Percentiles rank a stretch among this genome's conserved stretches.
These are phyloP conservation scores for Metschnikowia anglica DNA, from an alignment of 805 yeast species.

Conservation along the genomic window DNA sequence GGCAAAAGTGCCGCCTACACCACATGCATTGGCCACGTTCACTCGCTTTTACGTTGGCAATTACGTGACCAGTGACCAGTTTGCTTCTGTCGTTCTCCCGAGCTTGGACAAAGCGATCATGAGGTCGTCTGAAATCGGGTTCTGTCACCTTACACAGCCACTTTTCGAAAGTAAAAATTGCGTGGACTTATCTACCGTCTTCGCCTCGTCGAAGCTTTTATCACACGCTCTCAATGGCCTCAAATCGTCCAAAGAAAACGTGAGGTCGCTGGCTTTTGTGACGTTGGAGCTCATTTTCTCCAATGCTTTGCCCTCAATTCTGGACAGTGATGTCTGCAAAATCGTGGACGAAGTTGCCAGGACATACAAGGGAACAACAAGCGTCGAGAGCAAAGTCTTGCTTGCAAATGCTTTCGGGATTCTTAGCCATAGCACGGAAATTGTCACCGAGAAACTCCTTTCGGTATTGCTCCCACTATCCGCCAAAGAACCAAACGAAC, in stretches of 20 bases:
- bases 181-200: slow-evolving; percentile 43
- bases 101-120: slow-evolving; percentile 70
- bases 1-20: slow-evolving; percentile 43
- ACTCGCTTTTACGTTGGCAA: slow-evolving; percentile 44
- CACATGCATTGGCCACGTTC: slow-evolving; percentile 35
- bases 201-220: slow-evolving; percentile 45
- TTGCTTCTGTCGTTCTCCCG: slow-evolving; percentile 49
- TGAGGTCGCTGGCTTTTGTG: slow-evolving; percentile 50
- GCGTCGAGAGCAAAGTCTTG: slow-evolving; percentile 63
- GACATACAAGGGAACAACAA: slow-evolving; percentile 53
- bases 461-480: slow-evolving; percentile 50
- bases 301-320: slow-evolving; percentile 17
- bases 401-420: slow-evolving; percentile 48
- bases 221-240: slow-evolving; percentile 53
- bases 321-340: slow-evolving; percentile 25
- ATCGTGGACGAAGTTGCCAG: slow-evolving; percentile 56
- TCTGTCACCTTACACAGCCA: slow-evolving; percentile 53
- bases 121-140: slow-evolving; percentile 73
- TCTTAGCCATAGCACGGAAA: slow-evolving; percentile 20
- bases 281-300: slow-evolving; percentile 29
- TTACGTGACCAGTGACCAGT: slow-evolving; percentile 37
- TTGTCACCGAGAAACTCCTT: slow-evolving; percentile 34
- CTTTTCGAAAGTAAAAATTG: slow-evolving; percentile 34
- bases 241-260: slow-evolving; percentile 69
- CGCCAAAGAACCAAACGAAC: slow-evolving; percentile 75